Evolutionary conservation across 225 moss, liverwort and hornwort genomes (phyloP).

Genomic region (Marchantia polymorpha): DNA sequence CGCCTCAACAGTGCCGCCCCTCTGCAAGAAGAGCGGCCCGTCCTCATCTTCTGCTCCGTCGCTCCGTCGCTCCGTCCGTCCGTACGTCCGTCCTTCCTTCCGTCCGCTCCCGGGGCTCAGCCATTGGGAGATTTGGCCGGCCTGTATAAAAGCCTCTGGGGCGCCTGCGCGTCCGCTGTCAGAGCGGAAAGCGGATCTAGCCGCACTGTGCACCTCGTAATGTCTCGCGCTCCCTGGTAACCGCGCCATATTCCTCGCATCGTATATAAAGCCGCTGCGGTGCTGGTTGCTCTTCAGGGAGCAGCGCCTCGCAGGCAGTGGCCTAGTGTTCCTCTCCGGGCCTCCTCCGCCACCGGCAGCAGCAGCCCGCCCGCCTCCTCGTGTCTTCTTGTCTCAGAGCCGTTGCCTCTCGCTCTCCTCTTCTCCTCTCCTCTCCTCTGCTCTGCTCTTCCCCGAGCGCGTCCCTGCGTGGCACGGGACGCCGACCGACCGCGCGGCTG

Average conservation of each 20-base stretch:
- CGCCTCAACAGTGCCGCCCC: not conserved
- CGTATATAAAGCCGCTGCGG: not conserved
- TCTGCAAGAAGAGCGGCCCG: not conserved
- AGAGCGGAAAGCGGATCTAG: constrained; percentile 13
- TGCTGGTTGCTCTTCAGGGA: constrained; percentile 15
- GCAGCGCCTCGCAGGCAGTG: not conserved
- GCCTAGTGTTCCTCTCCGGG: too few species aligned
- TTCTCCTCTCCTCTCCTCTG: too few species aligned
- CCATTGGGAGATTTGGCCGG: not conserved
- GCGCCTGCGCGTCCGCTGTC: not conserved
- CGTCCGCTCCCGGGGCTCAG: not conserved
- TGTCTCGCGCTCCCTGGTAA: not conserved
- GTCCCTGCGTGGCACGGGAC: too few species aligned
- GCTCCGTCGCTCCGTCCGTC: too few species aligned
- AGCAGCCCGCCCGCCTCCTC: too few species aligned
- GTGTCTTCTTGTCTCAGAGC: too few species aligned
- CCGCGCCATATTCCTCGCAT: not conserved
- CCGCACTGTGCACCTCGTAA: not conserved
- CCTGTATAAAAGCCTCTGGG: not conserved
- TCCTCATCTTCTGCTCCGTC: not conserved
- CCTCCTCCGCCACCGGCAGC: too few species aligned
- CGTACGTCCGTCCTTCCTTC: not conserved
- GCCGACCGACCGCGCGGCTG: too few species aligned
- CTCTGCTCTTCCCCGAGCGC: too few species aligned
- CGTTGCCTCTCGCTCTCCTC: too few species aligned